A percentile compares a stretch with the other conserved stretches of the same genome.
phyloP scores from a whole-genome alignment of 176 grass and related monocot genomes.

The Elymus sibiricus region DNA sequence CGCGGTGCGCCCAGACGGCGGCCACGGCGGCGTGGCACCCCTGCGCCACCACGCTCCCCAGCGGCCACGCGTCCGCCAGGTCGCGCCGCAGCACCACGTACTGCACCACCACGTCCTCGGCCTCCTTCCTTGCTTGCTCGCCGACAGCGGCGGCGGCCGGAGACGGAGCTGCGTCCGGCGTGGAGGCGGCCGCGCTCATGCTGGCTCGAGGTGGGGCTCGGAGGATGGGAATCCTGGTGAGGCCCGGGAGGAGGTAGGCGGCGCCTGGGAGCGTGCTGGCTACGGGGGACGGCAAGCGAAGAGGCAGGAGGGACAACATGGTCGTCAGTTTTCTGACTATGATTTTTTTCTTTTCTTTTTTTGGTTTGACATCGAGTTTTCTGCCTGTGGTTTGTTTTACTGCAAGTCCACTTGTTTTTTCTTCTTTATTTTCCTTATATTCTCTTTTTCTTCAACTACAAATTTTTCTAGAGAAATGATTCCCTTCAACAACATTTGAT shows the following conservation, averaged over 20 bases:
- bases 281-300: slow-evolving; percentile 24
- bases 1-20: slow-evolving; percentile 55
- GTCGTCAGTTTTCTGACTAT: too few relatives aligned
- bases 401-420: not conserved
- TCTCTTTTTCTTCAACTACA: not conserved
- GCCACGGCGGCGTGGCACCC: slow-evolving; percentile 84
- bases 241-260: slow-evolving; percentile 8
- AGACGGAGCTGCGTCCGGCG: not conserved
- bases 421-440: not conserved
- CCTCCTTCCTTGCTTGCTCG: slow-evolving; percentile 2
- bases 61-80: slow-evolving; percentile 80
- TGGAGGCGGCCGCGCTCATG: slow-evolving; percentile 27
- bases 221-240: slow-evolving; percentile 7
- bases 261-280: slow-evolving; percentile 14
- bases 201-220: slow-evolving; percentile 6
- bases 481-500: not conserved
- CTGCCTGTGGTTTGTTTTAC: not conserved
- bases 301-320: slow-evolving; percentile 20
- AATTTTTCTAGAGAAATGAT: not conserved
- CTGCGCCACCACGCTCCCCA: slow-evolving; percentile 83
- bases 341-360: too few relatives aligned
- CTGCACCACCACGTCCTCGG: slow-evolving; percentile 65
- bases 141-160: not conserved
- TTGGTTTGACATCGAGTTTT: too few relatives aligned
- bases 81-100: slow-evolving; percentile 91